Conservation (phyloP, 768 basidiomycete species). For the Kwoniella mangroviensis region DNA sequence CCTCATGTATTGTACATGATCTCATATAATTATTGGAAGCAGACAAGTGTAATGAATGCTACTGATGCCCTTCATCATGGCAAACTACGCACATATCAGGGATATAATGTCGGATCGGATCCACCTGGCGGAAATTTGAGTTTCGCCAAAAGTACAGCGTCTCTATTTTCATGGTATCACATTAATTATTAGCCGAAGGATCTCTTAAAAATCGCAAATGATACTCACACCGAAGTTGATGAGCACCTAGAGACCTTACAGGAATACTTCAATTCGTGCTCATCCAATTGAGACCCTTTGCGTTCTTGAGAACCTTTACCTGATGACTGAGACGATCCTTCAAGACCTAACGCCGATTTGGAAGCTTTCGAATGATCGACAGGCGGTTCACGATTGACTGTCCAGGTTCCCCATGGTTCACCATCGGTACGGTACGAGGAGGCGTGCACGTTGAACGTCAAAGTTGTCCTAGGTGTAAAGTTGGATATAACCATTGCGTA, state of each 20-base stretch:
- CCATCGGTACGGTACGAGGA: conserved; percentile 59
- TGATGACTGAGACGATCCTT: not conserved
- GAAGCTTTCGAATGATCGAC: not conserved
- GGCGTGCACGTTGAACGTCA: conserved; percentile 69
- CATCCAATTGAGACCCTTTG: conserved; percentile 14
- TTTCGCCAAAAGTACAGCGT: conserved; percentile 44
- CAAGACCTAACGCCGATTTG: conserved; percentile 5
- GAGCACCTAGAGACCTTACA: conserved; percentile 43
- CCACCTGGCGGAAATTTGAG: conserved; percentile 36
- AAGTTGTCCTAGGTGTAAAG: conserved; percentile 32
- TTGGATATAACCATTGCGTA: conserved; percentile 74
- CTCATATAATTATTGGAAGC: not conserved
- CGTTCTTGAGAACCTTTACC: not conserved
- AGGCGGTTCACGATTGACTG: conserved; percentile 37
- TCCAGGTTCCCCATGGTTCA: conserved; percentile 76
- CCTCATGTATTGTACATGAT: not conserved
- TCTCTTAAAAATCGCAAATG: not conserved
- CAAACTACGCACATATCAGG: conserved; percentile 1
- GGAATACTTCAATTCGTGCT: conserved; percentile 28
- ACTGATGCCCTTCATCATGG: not conserved
- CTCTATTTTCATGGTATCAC: conserved; percentile 13
- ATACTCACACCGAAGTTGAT: conserved; percentile 30
- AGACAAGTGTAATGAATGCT: not conserved
- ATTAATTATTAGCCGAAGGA: not conserved
- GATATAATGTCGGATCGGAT: conserved; percentile 35